Percentiles rank a stretch among this genome's conserved stretches.
These are phyloP conservation scores for Vachellia collinsii DNA, from an alignment of 306 rosid species.

Conservation along the genomic window DNA sequence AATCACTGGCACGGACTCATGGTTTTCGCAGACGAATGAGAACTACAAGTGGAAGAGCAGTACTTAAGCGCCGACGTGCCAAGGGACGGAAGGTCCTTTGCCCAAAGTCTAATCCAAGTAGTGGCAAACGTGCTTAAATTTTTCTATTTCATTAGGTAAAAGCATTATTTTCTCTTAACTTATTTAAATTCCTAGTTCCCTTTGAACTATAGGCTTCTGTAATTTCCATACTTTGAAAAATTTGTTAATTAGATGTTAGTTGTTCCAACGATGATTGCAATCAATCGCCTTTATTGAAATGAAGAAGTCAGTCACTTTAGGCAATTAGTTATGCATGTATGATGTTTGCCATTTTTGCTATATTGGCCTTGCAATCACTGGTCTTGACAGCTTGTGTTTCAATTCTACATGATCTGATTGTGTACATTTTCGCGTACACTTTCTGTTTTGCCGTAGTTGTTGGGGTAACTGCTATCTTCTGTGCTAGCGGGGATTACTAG, in stretches of 20 bases:
- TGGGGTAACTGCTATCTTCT: neutral
- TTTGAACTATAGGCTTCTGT: conserved; percentile 19
- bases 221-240: conserved; percentile 20
- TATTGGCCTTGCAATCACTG: conserved; percentile 11
- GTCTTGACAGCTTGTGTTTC: neutral
- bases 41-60: conserved; percentile 80
- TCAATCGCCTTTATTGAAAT: conserved; percentile 12
- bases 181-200: conserved; percentile 25
- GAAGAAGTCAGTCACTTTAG: neutral
- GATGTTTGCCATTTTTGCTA: neutral
- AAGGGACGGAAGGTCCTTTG: conserved; percentile 93
- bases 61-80: conserved; percentile 81
- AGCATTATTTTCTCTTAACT: conserved; percentile 22
- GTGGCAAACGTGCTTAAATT: conserved; percentile 62
- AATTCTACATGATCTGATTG: neutral
- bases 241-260: conserved; percentile 26
- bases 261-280: conserved; percentile 16
- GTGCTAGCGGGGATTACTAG: neutral
- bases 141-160: conserved; percentile 32
- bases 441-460: neutral
- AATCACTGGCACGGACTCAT: conserved; percentile 87
- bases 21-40: conserved; percentile 90
- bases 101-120: conserved; percentile 76
- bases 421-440: neutral
- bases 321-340: neutral